Evolutionary conservation across 805 yeast species (phyloP).

Genomic region (Candida loeiensis): DNA sequence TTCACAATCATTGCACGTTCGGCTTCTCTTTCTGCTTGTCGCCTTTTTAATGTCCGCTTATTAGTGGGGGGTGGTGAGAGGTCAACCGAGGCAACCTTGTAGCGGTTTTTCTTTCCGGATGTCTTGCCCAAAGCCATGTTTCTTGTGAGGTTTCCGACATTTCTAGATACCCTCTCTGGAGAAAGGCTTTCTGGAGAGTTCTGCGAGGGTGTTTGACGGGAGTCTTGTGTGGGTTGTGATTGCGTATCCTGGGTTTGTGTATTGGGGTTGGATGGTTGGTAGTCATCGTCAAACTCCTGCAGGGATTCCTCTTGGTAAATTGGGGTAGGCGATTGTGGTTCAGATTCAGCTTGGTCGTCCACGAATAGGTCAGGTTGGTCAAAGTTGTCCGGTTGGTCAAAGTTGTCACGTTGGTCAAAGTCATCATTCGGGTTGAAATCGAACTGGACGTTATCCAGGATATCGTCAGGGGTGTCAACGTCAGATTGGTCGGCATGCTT

Average conservation of each 20-base stretch:
- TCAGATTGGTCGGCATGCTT: no score
- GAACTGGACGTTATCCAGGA: no score
- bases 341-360: no score
- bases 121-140: conserved; percentile 29
- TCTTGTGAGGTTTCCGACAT: conserved; percentile 26
- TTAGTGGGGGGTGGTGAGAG: conserved; percentile 13
- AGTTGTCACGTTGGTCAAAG: no score
- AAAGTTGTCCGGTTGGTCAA: no score
- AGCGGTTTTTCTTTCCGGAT: conserved; percentile 8
- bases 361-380: no score
- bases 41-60: conserved; percentile 13
- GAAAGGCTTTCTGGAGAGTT: conserved; percentile 18
- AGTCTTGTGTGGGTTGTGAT: neutral
- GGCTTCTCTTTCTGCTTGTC: conserved; percentile 12
- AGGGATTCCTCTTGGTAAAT: neutral
- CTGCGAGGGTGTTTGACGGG: neutral
- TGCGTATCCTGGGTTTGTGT: conserved; percentile 7
- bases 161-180: conserved; percentile 9
- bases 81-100: conserved; percentile 11
- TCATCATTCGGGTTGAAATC: no score
- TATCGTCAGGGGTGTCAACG: no score
- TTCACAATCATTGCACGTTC: conserved; percentile 4
- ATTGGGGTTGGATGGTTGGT: conserved; percentile 6
- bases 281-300: conserved; percentile 8
- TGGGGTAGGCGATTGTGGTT: neutral